Conservation (phyloP, 2,329 filamentous ascomycete species). For the Aspergillus sergii region DNA sequence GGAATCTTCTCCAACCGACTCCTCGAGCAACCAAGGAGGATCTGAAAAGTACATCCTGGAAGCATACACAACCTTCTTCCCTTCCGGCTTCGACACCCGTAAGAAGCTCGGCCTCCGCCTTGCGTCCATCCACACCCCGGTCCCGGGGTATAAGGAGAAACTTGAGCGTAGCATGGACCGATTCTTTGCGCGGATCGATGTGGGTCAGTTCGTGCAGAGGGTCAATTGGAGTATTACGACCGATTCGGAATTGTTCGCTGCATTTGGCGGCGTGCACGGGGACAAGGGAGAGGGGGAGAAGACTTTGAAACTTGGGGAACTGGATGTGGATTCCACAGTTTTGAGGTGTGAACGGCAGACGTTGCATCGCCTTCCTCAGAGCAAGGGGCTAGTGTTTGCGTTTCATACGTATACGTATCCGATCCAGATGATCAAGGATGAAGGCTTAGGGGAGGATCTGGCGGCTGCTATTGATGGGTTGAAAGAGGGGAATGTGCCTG, state of each 20-base stretch:
- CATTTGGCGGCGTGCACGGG: slow-evolving; percentile 30
- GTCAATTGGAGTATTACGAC: slow-evolving; percentile 54
- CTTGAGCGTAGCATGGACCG: slow-evolving; percentile 63
- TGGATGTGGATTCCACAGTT: slow-evolving; percentile 51
- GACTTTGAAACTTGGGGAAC: slow-evolving; percentile 33
- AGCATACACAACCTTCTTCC: slow-evolving; percentile 60
- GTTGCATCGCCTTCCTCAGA: slow-evolving; percentile 59
- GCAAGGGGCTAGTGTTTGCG: slow-evolving; percentile 59
- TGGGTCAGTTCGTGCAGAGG: slow-evolving; percentile 58
- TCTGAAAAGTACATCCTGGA: slow-evolving; percentile 55
- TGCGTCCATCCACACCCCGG: slow-evolving; percentile 59
- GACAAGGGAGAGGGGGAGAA: slow-evolving; percentile 9
- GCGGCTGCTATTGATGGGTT: slow-evolving; percentile 63
- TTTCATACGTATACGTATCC: slow-evolving; percentile 67
- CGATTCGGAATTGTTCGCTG: slow-evolving; percentile 42
- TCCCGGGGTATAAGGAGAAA: slow-evolving; percentile 60
- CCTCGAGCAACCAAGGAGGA: slow-evolving; percentile 23
- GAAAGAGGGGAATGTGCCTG: slow-evolving; percentile 57
- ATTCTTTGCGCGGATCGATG: slow-evolving; percentile 58
- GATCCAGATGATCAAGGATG: slow-evolving; percentile 57
- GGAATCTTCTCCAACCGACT: slow-evolving; percentile 16
- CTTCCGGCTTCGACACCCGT: slow-evolving; percentile 60
- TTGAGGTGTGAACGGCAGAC: slow-evolving; percentile 64
- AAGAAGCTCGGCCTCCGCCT: slow-evolving; percentile 57
- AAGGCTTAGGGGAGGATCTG: slow-evolving; percentile 57